A percentile compares a stretch with the other conserved stretches of the same genome.
phyloP scores from a whole-genome alignment of 2,329 filamentous ascomycete species.

The Allantophomopsis lycopodina region DNA sequence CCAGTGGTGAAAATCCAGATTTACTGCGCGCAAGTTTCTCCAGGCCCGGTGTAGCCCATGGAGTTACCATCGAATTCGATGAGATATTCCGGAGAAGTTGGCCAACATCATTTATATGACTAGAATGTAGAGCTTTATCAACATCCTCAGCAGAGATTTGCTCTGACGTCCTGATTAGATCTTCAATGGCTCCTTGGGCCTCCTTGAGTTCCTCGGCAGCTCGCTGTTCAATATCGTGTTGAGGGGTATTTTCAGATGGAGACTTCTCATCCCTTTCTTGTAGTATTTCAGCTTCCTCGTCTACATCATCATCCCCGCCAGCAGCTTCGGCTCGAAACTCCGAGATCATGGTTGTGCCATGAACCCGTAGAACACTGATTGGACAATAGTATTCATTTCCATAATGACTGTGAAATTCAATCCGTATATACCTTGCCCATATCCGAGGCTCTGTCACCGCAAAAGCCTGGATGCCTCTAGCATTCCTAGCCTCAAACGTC shows the following conservation, averaged over 20 bases:
- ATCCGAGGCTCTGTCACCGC: slow-evolving; percentile 89
- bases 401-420: slow-evolving; percentile 88
- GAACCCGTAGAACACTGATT: slow-evolving; percentile 76
- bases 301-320: slow-evolving; percentile 46
- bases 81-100: slow-evolving; percentile 3
- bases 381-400: slow-evolving; percentile 97
- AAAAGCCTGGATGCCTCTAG: slow-evolving; percentile 87
- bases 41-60: slow-evolving; percentile 4
- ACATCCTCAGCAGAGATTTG: slow-evolving; percentile 1
- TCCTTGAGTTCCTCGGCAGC: slow-evolving; percentile 10
- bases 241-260: slow-evolving; percentile 16
- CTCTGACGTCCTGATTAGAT: slow-evolving; percentile 12
- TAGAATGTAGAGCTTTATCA: neutral
- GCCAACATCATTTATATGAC: neutral
- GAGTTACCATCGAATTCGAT: slow-evolving; percentile 4
- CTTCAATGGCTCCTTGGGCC: slow-evolving; percentile 19
- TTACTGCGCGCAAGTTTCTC: neutral
- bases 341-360: slow-evolving; percentile 88
- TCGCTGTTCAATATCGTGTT: slow-evolving; percentile 11
- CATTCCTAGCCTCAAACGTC: slow-evolving; percentile 82
- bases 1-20: slow-evolving; percentile 2
- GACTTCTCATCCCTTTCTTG: slow-evolving; percentile 17
- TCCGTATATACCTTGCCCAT: slow-evolving; percentile 83
- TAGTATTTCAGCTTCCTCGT: slow-evolving; percentile 16
- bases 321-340: slow-evolving; percentile 68